Percentiles rank a stretch among this genome's conserved stretches.
phyloP scores from a whole-genome alignment of 2,329 filamentous ascomycete species.

The Ceratocystis eucalypticola region DNA sequence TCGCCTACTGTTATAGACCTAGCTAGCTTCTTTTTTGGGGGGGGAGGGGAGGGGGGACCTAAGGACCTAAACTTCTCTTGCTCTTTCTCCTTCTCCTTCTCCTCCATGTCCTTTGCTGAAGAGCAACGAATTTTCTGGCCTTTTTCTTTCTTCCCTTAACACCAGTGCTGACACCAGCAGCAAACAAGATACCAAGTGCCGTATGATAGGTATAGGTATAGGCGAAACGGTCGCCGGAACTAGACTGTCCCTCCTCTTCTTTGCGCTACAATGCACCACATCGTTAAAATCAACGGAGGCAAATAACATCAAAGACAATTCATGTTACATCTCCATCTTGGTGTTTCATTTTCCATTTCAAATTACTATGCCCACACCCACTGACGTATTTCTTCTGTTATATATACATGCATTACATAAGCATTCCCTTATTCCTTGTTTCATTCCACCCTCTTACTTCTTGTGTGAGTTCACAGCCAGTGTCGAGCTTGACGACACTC shows the following conservation, averaged over 20 bases:
- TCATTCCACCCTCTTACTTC: not conserved
- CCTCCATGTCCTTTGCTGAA: too few species aligned
- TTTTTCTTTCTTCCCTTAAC: too few species aligned
- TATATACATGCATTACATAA: not conserved
- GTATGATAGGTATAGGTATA: not conserved
- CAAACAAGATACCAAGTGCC: too few species aligned
- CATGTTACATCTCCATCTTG: too few species aligned
- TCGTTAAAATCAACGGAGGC: too few species aligned
- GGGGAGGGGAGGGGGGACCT: not conserved
- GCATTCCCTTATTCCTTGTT: not conserved
- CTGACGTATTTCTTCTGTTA: not conserved
- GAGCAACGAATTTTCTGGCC: too few species aligned
- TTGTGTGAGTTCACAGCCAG: constrained; percentile 11
- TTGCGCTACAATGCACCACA: too few species aligned
- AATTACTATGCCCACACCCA: not conserved
- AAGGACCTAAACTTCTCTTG: too few species aligned
- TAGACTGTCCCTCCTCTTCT: not conserved
- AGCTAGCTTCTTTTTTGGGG: not conserved
- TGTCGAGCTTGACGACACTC: constrained; percentile 8
- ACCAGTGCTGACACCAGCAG: too few species aligned
- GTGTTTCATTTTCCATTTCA: too few species aligned
- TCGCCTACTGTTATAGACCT: not conserved
- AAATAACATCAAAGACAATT: too few species aligned
- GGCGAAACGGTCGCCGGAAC: not conserved
- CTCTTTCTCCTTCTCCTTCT: too few species aligned